Conservation (phyloP, 2,329 filamentous ascomycete genomes). For the Onygenales sp. region DNA sequence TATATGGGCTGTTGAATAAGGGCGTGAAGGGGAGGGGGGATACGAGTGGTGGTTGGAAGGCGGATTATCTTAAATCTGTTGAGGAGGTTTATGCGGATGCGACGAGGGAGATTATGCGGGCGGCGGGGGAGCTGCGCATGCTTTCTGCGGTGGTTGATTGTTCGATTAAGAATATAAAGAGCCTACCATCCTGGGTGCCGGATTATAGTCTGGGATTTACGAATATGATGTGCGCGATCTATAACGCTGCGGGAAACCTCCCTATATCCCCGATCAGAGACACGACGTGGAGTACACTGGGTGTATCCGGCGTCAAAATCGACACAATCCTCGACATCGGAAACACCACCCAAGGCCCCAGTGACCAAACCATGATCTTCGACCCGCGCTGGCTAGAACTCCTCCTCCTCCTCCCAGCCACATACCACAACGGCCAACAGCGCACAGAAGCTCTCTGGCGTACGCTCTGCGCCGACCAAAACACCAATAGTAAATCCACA, state of each 20-base stretch:
- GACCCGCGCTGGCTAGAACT: constrained; percentile 9
- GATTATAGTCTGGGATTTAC: constrained; percentile 7
- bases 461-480: constrained; percentile 8
- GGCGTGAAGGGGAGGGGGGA: background rate
- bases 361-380: constrained; percentile 6
- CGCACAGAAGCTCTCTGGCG: constrained; percentile 10
- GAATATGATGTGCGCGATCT: constrained; percentile 5
- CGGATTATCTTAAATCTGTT: constrained; percentile 7
- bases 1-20: constrained; percentile 8
- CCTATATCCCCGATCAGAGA: constrained; percentile 1
- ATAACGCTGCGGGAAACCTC: constrained; percentile 2
- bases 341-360: constrained; percentile 1
- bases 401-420: constrained; percentile 3
- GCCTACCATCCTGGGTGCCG: constrained; percentile 8
- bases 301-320: constrained; percentile 6
- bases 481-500: background rate
- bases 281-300: constrained; percentile 3
- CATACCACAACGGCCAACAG: constrained; percentile 6
- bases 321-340: constrained; percentile 7
- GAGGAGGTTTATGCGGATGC: constrained; percentile 8
- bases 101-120: constrained; percentile 7
- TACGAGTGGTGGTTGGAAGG: background rate
- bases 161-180: constrained; percentile 5
- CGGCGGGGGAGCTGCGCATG: constrained; percentile 3
- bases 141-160: constrained; percentile 7